Base-by-base conservation (phyloP, 2,329 filamentous ascomycete species). In the Tolypocladium cylindrosporum region DNA sequence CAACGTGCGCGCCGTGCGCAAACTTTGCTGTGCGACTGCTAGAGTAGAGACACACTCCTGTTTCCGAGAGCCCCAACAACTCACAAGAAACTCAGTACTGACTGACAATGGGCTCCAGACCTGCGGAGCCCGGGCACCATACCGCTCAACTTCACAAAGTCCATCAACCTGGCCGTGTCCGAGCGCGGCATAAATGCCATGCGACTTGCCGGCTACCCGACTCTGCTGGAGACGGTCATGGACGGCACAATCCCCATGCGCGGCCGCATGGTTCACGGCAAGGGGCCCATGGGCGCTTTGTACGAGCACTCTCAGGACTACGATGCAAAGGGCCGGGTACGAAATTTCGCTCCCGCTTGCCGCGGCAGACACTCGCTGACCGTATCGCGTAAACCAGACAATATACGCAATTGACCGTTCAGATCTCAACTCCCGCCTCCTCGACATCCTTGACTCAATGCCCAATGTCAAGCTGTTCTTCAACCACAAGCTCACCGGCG, bases 151-250 rank as follows among this genome's bases (percentile, higher is more conserved):
- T 97, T 97, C 69, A 96, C 92, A 60, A 96, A 91, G 72, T 97
- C 94, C n/a, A 99, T 99, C 77, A 99, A 99, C 69, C 77, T 99
- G 57, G 93, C 94, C 27, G 79, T 99, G 1, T 97, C 94, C 0
- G 92, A 97, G 71, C 86, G 94, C 59, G 94, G 94, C 39, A 92
- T 97, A 71, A 89, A 94, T 71, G 90, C 93, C 27, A 87, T 99
- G 74, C 82, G 83, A 56, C 78, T 89, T 65, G 84, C 89, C 1
- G 83, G 84, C 34, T 81, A 86, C 39, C 75, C 83, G 3, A 80
- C 79, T 3, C 80, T 97, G 41, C 77, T 96, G 39, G 80, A 92
- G 14, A 79, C 85, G 64, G 84, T 97, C 39, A 79, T 96, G 66
- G 77, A 77, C 1, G 84, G 87, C 55, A 93, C 92, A 0, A 91